Base-by-base conservation (phyloP, 148 eudicot genomes). In the Pouteria glomerata region DNA sequence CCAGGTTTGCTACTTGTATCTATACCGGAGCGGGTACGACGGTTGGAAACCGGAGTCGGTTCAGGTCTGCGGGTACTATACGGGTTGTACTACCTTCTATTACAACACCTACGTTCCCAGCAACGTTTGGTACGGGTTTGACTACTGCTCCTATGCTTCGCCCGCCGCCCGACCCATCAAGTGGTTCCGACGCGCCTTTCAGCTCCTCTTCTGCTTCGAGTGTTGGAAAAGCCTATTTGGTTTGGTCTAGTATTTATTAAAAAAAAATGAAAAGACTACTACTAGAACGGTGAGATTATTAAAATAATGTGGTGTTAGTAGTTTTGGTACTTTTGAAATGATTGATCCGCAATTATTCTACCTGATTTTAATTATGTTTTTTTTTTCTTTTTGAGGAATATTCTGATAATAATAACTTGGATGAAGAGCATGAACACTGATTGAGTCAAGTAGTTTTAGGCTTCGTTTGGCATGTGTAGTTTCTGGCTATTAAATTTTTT, bases 1-100 rank as follows among this genome's bases (percentile, higher is more conserved):
- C 44, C 72, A 74, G 59, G 78, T 81, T 11, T 85, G 89, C 33
- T 85, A 85, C 59, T 18, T 85, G 48, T 81, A 85, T 67, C 71
- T 83, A 26, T 85, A 85, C 73, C 70, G 89, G 71, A 85, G 85
- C 18, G 86, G 86, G 2, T 72, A 74, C 50, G 86, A 85, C 34
- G 89, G 89, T 14, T 85, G 89, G 89, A 66, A 67, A 35, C 86
- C 89, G 0, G 83, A 83, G 29, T 31, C 70, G 1, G 74, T 76
- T 8, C 47, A 79, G n/a, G 77, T 85, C 31, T 83, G 74, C 34
- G 74, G 85, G 12, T 74, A 74, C 24, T 68, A 83, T 35, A 63
- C 79, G n/a, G 71, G 61, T 6, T 51, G 79, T 18, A 80, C 52
- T 37, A 73, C 78, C 10, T 83, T 83, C 72, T 72, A 73, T 33